phyloP scores from a whole-genome alignment of 441 rosid genomes.

The Gossypium aridum region DNA sequence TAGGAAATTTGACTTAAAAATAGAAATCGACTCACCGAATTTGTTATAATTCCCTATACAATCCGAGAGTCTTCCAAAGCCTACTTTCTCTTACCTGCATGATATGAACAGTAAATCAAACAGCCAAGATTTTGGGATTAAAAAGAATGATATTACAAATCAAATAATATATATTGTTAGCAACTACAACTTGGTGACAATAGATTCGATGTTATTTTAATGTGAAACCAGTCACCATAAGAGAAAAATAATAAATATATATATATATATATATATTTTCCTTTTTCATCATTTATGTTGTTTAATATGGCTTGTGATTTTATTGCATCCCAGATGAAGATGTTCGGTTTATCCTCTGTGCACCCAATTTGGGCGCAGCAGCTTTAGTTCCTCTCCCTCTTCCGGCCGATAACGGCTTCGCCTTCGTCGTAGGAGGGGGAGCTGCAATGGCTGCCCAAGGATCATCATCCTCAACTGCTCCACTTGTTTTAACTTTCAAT shows the following conservation, averaged over 20 bases:
- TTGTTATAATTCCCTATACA: neutral
- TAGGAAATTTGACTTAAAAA: no score
- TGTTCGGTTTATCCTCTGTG: constrained; percentile 88
- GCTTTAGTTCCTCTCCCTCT: constrained; percentile 77
- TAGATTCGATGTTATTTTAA: constrained; percentile 2
- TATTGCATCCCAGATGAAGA: constrained; percentile 59
- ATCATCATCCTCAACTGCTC: constrained; percentile 51
- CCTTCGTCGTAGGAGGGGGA: constrained; percentile 80
- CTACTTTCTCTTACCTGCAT: neutral
- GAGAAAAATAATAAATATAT: constrained; percentile 11
- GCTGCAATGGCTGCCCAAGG: constrained; percentile 99
- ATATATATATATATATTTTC: no score
- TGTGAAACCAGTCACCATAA: constrained; percentile 27
- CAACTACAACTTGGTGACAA: constrained; percentile 20
- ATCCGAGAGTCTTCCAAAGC: neutral
- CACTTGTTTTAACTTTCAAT: constrained; percentile 48
- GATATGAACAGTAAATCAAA: neutral
- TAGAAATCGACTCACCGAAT: no score
- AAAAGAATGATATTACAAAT: constrained; percentile 62
- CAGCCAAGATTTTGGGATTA: constrained; percentile 4
- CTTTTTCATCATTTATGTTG: neutral
- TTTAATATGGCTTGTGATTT: neutral
- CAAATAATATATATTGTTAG: constrained; percentile 21
- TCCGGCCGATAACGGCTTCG: constrained; percentile 67
- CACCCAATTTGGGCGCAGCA: constrained; percentile 69